Percentiles rank a stretch among this genome's conserved stretches.
Conservation (phyloP, 2,329 filamentous ascomycete genomes). For the Exophiala spinifera region DNA sequence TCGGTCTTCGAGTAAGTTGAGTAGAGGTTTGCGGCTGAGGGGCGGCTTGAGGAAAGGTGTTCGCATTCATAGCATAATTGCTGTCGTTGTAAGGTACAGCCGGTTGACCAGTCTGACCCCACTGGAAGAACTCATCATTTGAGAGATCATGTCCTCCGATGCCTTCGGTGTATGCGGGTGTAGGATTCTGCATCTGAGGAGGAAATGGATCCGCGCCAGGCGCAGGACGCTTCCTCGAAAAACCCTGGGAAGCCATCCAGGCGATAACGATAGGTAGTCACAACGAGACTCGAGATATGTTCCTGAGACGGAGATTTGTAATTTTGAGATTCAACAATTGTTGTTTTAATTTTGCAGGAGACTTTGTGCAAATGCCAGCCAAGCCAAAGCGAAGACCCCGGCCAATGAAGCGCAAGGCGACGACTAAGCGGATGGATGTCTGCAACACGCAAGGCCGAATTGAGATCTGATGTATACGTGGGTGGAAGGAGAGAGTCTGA, state of each 20-base stretch:
- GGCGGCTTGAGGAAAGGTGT: conserved; percentile 28
- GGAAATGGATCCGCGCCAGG: conserved; percentile 66
- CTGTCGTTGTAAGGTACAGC: conserved; percentile 48
- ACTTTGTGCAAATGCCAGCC: no score
- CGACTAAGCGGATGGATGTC: background rate
- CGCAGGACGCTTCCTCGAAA: conserved; percentile 67
- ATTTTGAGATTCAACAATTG: background rate
- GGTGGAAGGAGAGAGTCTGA: background rate
- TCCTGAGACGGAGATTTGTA: background rate
- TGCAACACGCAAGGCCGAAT: no score
- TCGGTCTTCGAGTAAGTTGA: conserved; percentile 42
- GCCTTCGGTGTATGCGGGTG: conserved; percentile 36
- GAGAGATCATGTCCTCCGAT: conserved; percentile 42
- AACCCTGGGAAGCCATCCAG: conserved; percentile 37
- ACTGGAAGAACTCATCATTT: conserved; percentile 55
- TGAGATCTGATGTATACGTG: no score
- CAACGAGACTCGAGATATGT: background rate
- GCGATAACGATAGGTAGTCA: background rate
- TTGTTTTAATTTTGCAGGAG: no score
- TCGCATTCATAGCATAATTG: conserved; percentile 51
- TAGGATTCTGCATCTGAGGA: conserved; percentile 49
- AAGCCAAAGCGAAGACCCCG: background rate
- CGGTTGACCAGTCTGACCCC: conserved; percentile 47
- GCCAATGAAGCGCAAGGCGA: background rate
- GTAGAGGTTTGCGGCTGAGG: conserved; percentile 38